Conservation (phyloP, 129 eudicot genomes). For the Centella asiatica region DNA sequence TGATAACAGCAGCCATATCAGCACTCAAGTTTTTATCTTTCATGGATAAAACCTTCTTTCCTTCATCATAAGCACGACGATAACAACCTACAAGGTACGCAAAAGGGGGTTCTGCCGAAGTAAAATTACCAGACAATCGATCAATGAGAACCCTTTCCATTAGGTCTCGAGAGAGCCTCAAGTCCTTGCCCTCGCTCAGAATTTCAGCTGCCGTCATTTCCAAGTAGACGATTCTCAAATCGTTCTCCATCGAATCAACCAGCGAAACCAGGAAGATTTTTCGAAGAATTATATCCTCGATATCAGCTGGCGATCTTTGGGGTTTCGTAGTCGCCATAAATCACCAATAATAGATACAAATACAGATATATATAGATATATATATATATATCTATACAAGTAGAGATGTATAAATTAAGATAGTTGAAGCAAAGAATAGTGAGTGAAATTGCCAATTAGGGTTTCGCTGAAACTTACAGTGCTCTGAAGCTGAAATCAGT, state of each 20-base stretch:
- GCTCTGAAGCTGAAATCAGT: not conserved
- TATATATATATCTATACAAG: not conserved
- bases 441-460: not conserved
- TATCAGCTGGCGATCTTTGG: slow-evolving; percentile 61
- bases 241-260: slow-evolving; percentile 64
- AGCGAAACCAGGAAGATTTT: slow-evolving; percentile 73
- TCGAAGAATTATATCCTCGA: slow-evolving; percentile 78
- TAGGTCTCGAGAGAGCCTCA: slow-evolving; percentile 50
- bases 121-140: slow-evolving; percentile 62
- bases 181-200: slow-evolving; percentile 67
- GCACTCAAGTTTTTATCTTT: slow-evolving; percentile 65
- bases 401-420: not conserved
- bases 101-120: slow-evolving; percentile 70
- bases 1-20: slow-evolving; percentile 62
- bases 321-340: slow-evolving; percentile 60
- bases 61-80: slow-evolving; percentile 68
- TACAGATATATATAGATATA: not conserved
- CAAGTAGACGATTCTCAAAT: slow-evolving; percentile 59
- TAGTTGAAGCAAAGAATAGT: not conserved
- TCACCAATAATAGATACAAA: not conserved
- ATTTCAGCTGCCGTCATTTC: slow-evolving; percentile 93
- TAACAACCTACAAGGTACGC: slow-evolving; percentile 48
- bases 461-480: not conserved
- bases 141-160: slow-evolving; percentile 82
- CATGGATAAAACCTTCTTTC: slow-evolving; percentile 64